Percentiles rank a stretch among this genome's conserved stretches.
Evolutionary conservation across 164 flowering plant species (phyloP).

Genomic region (Nymphaea thermarum): DNA sequence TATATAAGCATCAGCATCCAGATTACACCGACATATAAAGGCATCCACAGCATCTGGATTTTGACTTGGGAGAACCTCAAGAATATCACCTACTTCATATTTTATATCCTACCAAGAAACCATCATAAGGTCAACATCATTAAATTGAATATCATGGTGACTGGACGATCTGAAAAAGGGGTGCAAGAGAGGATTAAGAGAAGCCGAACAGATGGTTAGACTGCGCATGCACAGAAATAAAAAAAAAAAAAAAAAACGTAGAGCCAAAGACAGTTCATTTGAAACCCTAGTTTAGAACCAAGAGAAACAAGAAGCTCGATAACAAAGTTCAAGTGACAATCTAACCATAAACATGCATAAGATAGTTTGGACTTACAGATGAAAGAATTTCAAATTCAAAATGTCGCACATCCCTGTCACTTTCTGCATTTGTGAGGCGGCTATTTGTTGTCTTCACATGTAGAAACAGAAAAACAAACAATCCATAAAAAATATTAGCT

Average conservation of each 20-base stretch:
- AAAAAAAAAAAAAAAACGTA: no score
- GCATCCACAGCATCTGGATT: slow-evolving; percentile 61
- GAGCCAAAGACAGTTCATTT: no score
- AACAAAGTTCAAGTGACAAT: no score
- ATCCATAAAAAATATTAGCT: background rate
- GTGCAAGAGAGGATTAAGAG: no score
- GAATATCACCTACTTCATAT: slow-evolving; percentile 80
- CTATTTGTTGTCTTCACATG: slow-evolving; percentile 39
- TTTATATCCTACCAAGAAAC: slow-evolving; percentile 33
- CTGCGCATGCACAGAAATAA: no score
- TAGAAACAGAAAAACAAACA: background rate
- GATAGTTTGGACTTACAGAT: slow-evolving; percentile 33
- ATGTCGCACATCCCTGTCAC: slow-evolving; percentile 77
- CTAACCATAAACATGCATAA: no score
- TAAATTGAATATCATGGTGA: background rate
- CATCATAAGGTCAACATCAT: background rate
- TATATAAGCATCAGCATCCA: slow-evolving; percentile 63
- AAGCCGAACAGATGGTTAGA: no score
- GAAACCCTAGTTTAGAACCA: background rate
- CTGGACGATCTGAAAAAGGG: background rate
- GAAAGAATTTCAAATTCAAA: slow-evolving; percentile 78
- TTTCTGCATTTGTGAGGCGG: slow-evolving; percentile 31
- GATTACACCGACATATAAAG: slow-evolving; percentile 63
- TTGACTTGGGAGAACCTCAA: slow-evolving; percentile 85
- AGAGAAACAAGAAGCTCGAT: background rate